Evolutionary conservation across 768 basidiomycete species (phyloP).

Genomic region (Myochromella boudieri): DNA sequence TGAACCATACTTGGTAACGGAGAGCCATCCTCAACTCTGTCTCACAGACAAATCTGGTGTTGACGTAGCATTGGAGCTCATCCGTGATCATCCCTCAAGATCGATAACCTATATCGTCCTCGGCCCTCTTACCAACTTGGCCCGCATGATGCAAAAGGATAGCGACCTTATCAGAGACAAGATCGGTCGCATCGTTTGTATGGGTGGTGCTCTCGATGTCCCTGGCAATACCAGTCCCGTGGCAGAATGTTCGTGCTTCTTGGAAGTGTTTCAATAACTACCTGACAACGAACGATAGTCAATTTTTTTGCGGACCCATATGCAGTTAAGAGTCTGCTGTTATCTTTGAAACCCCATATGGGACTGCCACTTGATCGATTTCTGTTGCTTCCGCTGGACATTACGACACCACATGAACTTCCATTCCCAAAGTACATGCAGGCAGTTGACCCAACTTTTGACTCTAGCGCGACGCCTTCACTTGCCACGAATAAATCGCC

Average conservation of each 20-base stretch:
- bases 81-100: constrained; percentile 47
- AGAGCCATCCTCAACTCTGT: constrained; percentile 44
- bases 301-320: constrained; percentile 88
- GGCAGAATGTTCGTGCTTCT: constrained; percentile 71
- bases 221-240: constrained; percentile 83
- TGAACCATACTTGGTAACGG: constrained; percentile 14
- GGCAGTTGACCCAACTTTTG: constrained; percentile 62
- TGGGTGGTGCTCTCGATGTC: constrained; percentile 93
- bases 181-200: constrained; percentile 77
- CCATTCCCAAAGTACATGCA: constrained; percentile 64
- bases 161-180: constrained; percentile 50
- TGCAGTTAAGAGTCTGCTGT: constrained; percentile 71
- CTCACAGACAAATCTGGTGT: constrained; percentile 45
- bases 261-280: neutral
- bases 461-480: constrained; percentile 50
- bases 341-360: constrained; percentile 33
- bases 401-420: constrained; percentile 79
- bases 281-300: constrained; percentile 41
- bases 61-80: constrained; percentile 55
- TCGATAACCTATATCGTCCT: constrained; percentile 72
- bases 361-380: constrained; percentile 67
- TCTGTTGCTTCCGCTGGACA: constrained; percentile 74
- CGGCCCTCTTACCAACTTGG: constrained; percentile 81
- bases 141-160: constrained; percentile 58
- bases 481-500: constrained; percentile 47